These are phyloP conservation scores for Xylaria sp. DNA, from an alignment of 2,329 filamentous ascomycete species.

Conservation along the genomic window DNA sequence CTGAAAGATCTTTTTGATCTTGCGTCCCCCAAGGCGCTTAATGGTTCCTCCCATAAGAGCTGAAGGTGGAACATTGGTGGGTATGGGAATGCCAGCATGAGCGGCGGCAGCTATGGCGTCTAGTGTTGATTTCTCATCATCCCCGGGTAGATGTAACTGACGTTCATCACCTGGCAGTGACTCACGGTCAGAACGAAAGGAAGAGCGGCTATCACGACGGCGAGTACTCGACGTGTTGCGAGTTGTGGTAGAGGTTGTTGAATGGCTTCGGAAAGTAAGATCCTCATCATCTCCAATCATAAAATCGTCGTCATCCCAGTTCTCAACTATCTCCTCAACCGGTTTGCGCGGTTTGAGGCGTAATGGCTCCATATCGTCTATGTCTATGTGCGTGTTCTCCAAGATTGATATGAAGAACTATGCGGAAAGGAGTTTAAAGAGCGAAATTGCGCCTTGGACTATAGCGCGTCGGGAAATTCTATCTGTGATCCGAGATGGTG, in stretches of 20 bases:
- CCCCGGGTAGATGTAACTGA: slow-evolving; percentile 84
- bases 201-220: slow-evolving; percentile 79
- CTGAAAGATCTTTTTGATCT: slow-evolving; percentile 76
- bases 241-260: slow-evolving; percentile 51
- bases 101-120: slow-evolving; percentile 90
- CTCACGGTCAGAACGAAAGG: slow-evolving; percentile 83
- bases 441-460: slow-evolving; percentile 18
- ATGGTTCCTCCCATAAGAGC: slow-evolving; percentile 93
- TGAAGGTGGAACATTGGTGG: slow-evolving; percentile 84
- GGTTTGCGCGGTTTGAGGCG: slow-evolving; percentile 64
- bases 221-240: slow-evolving; percentile 47
- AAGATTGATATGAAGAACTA: slow-evolving; percentile 11
- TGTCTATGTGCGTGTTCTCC: slow-evolving; percentile 24
- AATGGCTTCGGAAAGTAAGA: slow-evolving; percentile 66
- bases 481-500: slow-evolving; percentile 10
- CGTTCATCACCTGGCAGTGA: slow-evolving; percentile 82
- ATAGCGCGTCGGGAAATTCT: slow-evolving; percentile 16
- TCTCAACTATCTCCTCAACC: slow-evolving; percentile 73
- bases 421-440: slow-evolving; percentile 20
- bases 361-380: slow-evolving; percentile 63
- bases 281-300: slow-evolving; percentile 72
- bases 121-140: slow-evolving; percentile 84
- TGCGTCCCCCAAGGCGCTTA: slow-evolving; percentile 83
- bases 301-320: slow-evolving; percentile 83
- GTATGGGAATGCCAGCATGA: slow-evolving; percentile 90